Evolutionary conservation across 257 asterid genomes (phyloP), one percentile per base, ranked within the genome.

Genomic region (Orobanche coerulescens): DNA sequence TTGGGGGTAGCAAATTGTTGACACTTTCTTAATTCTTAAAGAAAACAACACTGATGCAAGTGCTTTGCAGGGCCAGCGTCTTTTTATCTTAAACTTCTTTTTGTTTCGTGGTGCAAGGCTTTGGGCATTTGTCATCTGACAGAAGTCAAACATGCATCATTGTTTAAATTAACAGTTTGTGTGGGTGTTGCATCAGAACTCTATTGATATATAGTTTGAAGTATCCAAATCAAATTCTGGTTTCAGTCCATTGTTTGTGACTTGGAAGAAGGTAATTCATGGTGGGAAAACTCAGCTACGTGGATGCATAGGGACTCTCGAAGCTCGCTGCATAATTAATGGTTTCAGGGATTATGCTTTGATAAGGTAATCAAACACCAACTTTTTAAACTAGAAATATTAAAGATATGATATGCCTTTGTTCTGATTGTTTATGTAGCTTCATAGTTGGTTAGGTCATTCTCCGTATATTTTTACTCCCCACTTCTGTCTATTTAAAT

Each of bases 241-340:
- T 76, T 75, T 66, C 87, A 93, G 98, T 69, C 98, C 98, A 31
- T 70, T 89, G 74, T 93, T 93, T 74, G 98, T 93, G 61, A 89
- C 97, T 34, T 93, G 97, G 98, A 86, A 93, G 85, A 89, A 93
- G 73, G 78, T 69, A 68, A 78, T 80, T 73, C 89, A 89, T 80
- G 96, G 96, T 61, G 84, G 87, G 58, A 97, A 93, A 81, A 95
- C 98, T 64, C 94, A 96, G 33, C 33, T 93, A 34, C 95, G 97
- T 52, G 96, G 98, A 49, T 93, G 98, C 92, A 93, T 93, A 30
- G 98, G 98, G 74, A 89, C 98, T 62, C 73, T 93, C 47, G 94
- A 93, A 84, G 84, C 98, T 73, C 91, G 87, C 33, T 65, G 75
- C 78, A 70, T 93, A 67, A 26, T 84, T 58, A 82, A 67, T 74